Evolutionary conservation across 768 basidiomycete genomes (phyloP), one percentile per base, ranked within the genome.

Genomic region (Mycena polygramma): DNA sequence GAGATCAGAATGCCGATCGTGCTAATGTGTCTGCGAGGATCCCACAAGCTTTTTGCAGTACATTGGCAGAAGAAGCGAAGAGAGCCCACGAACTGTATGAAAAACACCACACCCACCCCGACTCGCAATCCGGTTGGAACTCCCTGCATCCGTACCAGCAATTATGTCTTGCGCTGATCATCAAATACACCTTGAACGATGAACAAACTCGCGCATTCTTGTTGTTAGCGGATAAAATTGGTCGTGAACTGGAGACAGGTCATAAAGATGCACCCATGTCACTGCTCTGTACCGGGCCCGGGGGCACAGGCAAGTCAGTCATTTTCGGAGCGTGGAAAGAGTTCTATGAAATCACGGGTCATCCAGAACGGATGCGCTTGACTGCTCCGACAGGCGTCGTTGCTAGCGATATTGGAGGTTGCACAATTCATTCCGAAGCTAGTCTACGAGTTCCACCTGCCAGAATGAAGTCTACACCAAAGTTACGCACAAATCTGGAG

Each of bases 281-380:
- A 10, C 37, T 59, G 35, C 66, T 76, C 30, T 63, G 76, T 30
- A 69, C 55, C 17, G 75, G 76, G 13, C 74, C 76, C 19, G 76
- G 76, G 35, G 76, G 75, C 9, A 75, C 76, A 39, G 76, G 75
- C 4, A 77, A 77, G 57, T 76, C 76, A 14, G 71, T 55, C 2
- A 70, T 77, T 10, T 74, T 76, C 45, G 26, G 75, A 57, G 76
- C 75, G 6, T 66, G 68, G 64, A 49, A 51, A 22, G 73, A 71
- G 11, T 76, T 74, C 53, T 71, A 73, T 53, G 37, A 55, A 2
- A 17, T 36, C 9, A 20, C 64, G 37, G 43, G 58, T 15, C 45
- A 70, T 37, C 35, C 22, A 19, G 15, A 61, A 20, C 54, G 43
- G n/a, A 45, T 75, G n/a, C 35, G 68, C 20, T 41, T 77, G 2